Evolutionary conservation across 768 basidiomycete genomes (phyloP).

Genomic region (Rhizopogon sp.): DNA sequence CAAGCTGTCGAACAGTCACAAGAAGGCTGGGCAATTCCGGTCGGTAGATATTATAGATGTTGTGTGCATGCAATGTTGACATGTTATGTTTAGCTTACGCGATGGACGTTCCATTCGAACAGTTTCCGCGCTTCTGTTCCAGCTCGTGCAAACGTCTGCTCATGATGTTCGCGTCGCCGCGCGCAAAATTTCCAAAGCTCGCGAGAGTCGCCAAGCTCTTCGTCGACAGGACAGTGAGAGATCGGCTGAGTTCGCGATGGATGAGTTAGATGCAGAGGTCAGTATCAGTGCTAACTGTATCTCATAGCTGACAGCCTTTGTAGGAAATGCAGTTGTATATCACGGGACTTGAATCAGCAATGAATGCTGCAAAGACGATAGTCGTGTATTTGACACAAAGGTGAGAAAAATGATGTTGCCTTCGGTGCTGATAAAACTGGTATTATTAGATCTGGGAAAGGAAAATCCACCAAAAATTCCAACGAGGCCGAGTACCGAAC

Average conservation of each 20-base stretch:
- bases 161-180: slow-evolving; percentile 80
- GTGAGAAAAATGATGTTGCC: slow-evolving; percentile 21
- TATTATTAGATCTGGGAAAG: slow-evolving; percentile 67
- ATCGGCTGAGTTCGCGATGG: slow-evolving; percentile 49
- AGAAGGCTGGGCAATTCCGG: slow-evolving; percentile 88
- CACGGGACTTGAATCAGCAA: slow-evolving; percentile 74
- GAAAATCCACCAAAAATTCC: slow-evolving; percentile 83
- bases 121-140: slow-evolving; percentile 86
- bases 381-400: slow-evolving; percentile 70
- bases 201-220: slow-evolving; percentile 57
- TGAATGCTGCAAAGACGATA: slow-evolving; percentile 81
- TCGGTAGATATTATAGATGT: slow-evolving; percentile 27
- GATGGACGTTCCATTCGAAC: slow-evolving; percentile 92
- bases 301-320: neutral
- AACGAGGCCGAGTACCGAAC: slow-evolving; percentile 92
- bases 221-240: slow-evolving; percentile 61
- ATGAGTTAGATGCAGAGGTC: slow-evolving; percentile 67
- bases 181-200: slow-evolving; percentile 52
- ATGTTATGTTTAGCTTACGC: slow-evolving; percentile 53
- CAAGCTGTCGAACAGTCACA: slow-evolving; percentile 85
- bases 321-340: slow-evolving; percentile 72
- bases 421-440: slow-evolving; percentile 8
- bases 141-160: slow-evolving; percentile 94
- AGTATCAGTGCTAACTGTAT: neutral
- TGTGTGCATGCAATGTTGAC: neutral